phyloP scores from a whole-genome alignment of 176 grass and related monocot species.

The Lolium multiflorum region DNA sequence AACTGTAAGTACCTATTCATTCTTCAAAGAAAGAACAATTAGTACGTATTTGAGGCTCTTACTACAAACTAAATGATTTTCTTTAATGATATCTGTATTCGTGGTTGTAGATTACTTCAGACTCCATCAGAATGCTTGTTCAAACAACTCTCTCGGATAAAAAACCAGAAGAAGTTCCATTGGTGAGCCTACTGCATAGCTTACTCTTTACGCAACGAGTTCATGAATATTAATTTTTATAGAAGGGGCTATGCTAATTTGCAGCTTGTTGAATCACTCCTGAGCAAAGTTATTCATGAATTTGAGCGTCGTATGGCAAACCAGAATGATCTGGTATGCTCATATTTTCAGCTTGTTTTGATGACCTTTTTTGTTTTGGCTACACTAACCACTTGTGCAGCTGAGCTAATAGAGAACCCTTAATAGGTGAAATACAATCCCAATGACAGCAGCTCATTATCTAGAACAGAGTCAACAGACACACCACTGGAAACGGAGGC shows the following conservation, averaged over 20 bases:
- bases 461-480: slow-evolving; percentile 45
- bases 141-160: slow-evolving; percentile 75
- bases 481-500: slow-evolving; percentile 39
- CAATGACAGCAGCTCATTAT: slow-evolving; percentile 54
- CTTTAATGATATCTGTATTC: slow-evolving; percentile 29
- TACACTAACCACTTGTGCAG: not conserved
- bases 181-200: slow-evolving; percentile 48
- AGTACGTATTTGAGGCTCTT: not conserved
- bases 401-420: slow-evolving; percentile 40
- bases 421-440: slow-evolving; percentile 63
- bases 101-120: slow-evolving; percentile 63
- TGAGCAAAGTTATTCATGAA: slow-evolving; percentile 82
- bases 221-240: slow-evolving; percentile 29
- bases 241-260: slow-evolving; percentile 25
- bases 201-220: slow-evolving; percentile 27
- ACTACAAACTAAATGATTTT: slow-evolving; percentile 4
- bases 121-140: slow-evolving; percentile 72
- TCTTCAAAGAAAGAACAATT: not conserved
- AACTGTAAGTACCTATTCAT: slow-evolving; percentile 60
- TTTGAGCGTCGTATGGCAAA: slow-evolving; percentile 65
- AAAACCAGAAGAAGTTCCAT: slow-evolving; percentile 90
- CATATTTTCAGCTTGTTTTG: slow-evolving; percentile 24
- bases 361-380: slow-evolving; percentile 23
- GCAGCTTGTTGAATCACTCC: slow-evolving; percentile 83
- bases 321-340: slow-evolving; percentile 69